Evolutionary conservation across 2,329 filamentous ascomycete species (phyloP).

Genomic region (Chrysoporthe austroafricana): DNA sequence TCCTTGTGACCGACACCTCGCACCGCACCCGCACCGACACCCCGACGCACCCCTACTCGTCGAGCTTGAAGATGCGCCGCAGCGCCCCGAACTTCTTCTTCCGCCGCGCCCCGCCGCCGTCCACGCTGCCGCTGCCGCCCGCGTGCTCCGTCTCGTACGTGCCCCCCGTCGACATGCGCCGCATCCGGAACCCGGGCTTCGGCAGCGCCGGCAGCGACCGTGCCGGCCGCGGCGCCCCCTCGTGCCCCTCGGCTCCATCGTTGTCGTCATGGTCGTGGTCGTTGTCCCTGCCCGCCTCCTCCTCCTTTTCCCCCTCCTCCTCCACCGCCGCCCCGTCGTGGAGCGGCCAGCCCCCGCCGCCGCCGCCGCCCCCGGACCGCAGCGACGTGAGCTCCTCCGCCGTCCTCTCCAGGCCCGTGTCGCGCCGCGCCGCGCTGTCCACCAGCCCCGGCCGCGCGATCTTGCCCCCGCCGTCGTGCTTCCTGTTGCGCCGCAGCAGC

Average conservation of each 20-base stretch:
- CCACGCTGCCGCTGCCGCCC: conserved; percentile 28
- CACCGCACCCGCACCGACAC: not conserved
- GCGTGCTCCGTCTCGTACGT: conserved; percentile 24
- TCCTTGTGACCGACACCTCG: not conserved
- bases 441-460: conserved; percentile 55
- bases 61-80: conserved; percentile 65
- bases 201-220: conserved; percentile 24
- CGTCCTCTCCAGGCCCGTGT: conserved; percentile 65
- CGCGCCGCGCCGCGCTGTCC: conserved; percentile 64
- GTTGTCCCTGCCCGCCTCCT: conserved; percentile 32
- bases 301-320: conserved; percentile 23
- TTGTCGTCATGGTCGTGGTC: conserved; percentile 38
- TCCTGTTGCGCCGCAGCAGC: conserved; percentile 68
- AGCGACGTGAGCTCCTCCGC: conserved; percentile 55
- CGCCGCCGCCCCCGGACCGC: conserved; percentile 39
- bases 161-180: conserved; percentile 38
- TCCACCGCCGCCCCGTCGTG: not conserved
- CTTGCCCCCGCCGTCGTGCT: conserved; percentile 53
- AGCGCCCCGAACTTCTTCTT: conserved; percentile 72
- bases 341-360: conserved; percentile 37
- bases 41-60: conserved; percentile 42
- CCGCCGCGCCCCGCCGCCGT: conserved; percentile 36
- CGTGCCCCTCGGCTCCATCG: conserved; percentile 34
- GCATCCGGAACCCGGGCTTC: conserved; percentile 40
- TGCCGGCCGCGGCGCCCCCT: conserved; percentile 27